Base-by-base conservation (phyloP, 176 grass and related monocot genomes). In the Panicum miliaceum region DNA sequence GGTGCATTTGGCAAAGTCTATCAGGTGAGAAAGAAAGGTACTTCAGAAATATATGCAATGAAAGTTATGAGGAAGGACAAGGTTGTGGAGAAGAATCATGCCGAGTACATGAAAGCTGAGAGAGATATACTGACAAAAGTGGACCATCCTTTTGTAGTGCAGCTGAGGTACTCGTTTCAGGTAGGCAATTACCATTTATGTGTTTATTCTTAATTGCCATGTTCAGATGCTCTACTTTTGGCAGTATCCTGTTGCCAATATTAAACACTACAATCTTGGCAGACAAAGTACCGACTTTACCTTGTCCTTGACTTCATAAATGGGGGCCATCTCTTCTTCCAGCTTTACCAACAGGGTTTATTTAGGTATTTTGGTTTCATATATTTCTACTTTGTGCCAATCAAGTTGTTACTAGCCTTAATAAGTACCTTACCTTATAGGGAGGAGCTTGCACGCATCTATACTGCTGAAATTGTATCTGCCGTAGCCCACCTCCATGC, bases 41-140 rank as follows among this genome's bases (percentile, higher is more conserved):
- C 93, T 84, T 93, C 86, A 75, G 96, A 99, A 82, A 99, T 99
- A 76, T 99, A 96, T 76, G 96, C 96, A 78, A 99, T 99, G 96
- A 99, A 99, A 83, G 96, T 99, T 69, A 88, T 99, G 93, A 90
- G 96, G 81, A 99, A 99, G 91, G 96, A 99, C 91, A 99, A 86
- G 70, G 87, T 99, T 90, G 86, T 96, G 84, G 93, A 99, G 90
- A 95, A 96, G 79, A 99, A 99, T 82, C 91, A 96, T 90, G 96
- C 90, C 7, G 96, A 96, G 88, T 99, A 99, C 85, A 99, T 95
- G 91, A 99, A 92, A 89, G 96, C 93, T 45, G 96, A 99, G 86
- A 91, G 96, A 87, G 91, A 99, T 87, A 99, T 99, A 89, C 76
- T 99, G 72, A 99, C 96, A 68, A 99, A 99, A 89, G 87, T 92